Evolutionary conservation across 2,329 filamentous ascomycete genomes (phyloP), one percentile per base, ranked within the genome.

Genomic region (Herpotrichia juniperi): DNA sequence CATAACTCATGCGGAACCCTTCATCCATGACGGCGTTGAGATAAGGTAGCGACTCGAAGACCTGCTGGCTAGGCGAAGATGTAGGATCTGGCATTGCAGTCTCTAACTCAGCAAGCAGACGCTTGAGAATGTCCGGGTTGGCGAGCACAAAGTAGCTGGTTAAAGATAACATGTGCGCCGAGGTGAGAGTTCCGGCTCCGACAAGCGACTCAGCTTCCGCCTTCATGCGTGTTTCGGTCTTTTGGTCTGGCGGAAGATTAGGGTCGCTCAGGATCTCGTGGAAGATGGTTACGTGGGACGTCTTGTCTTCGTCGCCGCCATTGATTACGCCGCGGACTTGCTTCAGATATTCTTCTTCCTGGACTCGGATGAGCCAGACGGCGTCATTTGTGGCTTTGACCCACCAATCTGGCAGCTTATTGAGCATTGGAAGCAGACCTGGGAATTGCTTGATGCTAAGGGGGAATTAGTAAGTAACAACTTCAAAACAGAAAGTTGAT

Each of bases 11-110:
- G 6, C 59, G 58, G 1, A 63, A 44, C 6, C 59, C 67, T 57
- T 71, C 68, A 31, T 42, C n/a, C 11, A 68, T 43, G n/a, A 61
- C 44, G 30, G 65, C 66, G n/a, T 51, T 22, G 14, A 51, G 31
- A 19, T 37, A 46, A 14, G 48, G 48, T 16, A 51, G 42, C 6
- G 19, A 10, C 24, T 51, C 48, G 9, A 51, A n/a, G 5, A 12
- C 30, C 5, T 16, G 14, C 16, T 39, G 24, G n/a, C 17, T 25
- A 3, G 25, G 9, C 4, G 32, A 25, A 28, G 14, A 16, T 7
- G 37, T 21, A 17, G 42, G 42, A 31, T 42, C 24, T 6, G 47
- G 47, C 11, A 40, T 46, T 14, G 19, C 42, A 17, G n/a, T 9
- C 11, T 31, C 17, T 11, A 51, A 22, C 22, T 46, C 48, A 3